Evolutionary conservation across 2,329 filamentous ascomycete species (phyloP), one percentile per base, ranked within the genome.

Genomic region (Aureobasidium zeae): DNA sequence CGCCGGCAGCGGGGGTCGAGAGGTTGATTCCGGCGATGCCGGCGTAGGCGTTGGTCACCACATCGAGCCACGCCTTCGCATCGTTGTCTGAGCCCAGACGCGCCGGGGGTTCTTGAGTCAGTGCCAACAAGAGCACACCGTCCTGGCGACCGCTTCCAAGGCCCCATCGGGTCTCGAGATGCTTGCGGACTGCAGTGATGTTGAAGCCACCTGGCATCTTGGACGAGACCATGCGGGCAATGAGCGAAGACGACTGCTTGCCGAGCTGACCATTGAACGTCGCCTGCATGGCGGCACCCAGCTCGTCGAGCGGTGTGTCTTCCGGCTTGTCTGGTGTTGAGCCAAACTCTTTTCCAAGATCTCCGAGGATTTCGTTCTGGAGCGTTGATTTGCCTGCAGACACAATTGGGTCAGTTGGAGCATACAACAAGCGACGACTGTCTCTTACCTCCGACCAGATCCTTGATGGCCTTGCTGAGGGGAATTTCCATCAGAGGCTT

Each of bases 201-300:
- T 96, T 98, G 77, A 98, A 98, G 50, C 91, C 91, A 70, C 89
- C 91, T 35, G 91, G 91, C 91, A 98, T 98, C 70, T 98, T 98
- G 21, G 91, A 95, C 2, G 91, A 96, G 31, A 98, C 91, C 62
- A 98, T 72, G 54, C 91, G 83, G 37, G 91, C 91, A 63, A 98
- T 83, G 46, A 98, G 76, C 2, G 88, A 93, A 43, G 85, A 83
- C 0, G 91, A 94, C 56, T 95, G 88, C 69, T 98, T 98, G 64
- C 91, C 91, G 49, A 98, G 79, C 68, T 94, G 89, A 55, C 91
- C 91, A 67, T 95, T 91, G 70, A 98, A 98, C n/a, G 89, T 96
- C 34, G 86, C 81, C 68, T 98, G 91, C 83, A 98, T 94, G 7
- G 91, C 74, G 44, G 85, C 86, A 71, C 88, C 85, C 48, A 98